These are phyloP conservation scores for Medicago ruthenica DNA, from an alignment of 306 rosid species.

Conservation along the genomic window DNA sequence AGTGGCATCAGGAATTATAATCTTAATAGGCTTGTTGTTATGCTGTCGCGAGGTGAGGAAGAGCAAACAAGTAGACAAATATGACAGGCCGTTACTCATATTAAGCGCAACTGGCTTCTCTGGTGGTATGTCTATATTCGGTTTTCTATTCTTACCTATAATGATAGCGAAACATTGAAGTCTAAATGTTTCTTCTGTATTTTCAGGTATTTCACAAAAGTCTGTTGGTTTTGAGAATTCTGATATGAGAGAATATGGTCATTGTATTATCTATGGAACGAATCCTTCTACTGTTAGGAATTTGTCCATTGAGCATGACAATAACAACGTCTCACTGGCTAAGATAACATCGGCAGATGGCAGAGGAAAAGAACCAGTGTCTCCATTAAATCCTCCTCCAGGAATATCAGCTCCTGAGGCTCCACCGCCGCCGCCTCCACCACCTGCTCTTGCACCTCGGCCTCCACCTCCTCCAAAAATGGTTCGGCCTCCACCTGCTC, in stretches of 20 bases:
- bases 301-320: slow-evolving; percentile 44
- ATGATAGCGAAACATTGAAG: slow-evolving; percentile 15
- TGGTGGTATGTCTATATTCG: slow-evolving; percentile 48
- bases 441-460: slow-evolving; percentile 45
- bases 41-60: slow-evolving; percentile 49
- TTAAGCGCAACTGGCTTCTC: slow-evolving; percentile 53
- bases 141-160: slow-evolving; percentile 29
- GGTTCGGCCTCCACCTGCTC: slow-evolving; percentile 61
- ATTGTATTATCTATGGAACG: slow-evolving; percentile 39
- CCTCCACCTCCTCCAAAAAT: slow-evolving; percentile 53
- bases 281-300: slow-evolving; percentile 38
- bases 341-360: slow-evolving; percentile 49
- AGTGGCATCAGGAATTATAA: slow-evolving; percentile 43
- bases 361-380: slow-evolving; percentile 38
- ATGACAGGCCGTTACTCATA: slow-evolving; percentile 58
- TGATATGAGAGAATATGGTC: slow-evolving; percentile 43
- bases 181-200: slow-evolving; percentile 13
- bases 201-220: slow-evolving; percentile 61
- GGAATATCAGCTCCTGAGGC: slow-evolving; percentile 56
- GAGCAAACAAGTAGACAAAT: slow-evolving; percentile 42
- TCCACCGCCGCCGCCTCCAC: slow-evolving; percentile 46
- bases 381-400: slow-evolving; percentile 53
- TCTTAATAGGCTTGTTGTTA: slow-evolving; percentile 46
- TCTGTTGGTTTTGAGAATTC: slow-evolving; percentile 48
- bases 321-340: slow-evolving; percentile 35